Conservation (phyloP, 345 rosid species). For the Populus pruinosa region DNA sequence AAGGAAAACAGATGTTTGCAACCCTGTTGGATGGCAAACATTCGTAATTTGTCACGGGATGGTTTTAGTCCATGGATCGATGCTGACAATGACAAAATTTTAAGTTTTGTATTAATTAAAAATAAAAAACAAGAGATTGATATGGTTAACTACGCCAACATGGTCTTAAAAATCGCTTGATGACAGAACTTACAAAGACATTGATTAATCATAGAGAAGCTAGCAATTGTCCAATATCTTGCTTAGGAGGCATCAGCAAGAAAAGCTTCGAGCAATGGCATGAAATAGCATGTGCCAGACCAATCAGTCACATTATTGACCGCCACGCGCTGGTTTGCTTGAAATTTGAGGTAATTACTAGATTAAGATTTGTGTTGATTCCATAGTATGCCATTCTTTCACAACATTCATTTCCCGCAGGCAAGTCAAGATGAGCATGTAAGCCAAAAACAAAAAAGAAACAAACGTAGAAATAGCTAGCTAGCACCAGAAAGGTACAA, state of each 20-base stretch:
- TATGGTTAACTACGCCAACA: too few relatives aligned
- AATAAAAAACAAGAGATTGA: too few relatives aligned
- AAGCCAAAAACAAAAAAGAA: not conserved
- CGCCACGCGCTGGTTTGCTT: slow-evolving; percentile 31
- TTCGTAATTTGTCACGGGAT: too few relatives aligned
- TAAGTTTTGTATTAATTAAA: too few relatives aligned
- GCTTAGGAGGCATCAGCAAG: slow-evolving; percentile 32
- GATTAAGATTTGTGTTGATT: slow-evolving; percentile 40
- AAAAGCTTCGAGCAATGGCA: slow-evolving; percentile 60
- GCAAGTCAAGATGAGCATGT: not conserved
- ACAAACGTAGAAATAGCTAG: not conserved
- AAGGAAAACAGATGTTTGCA: too few relatives aligned
- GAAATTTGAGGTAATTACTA: slow-evolving; percentile 44
- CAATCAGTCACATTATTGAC: slow-evolving; percentile 19
- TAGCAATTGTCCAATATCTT: slow-evolving; percentile 59
- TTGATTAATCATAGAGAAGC: slow-evolving; percentile 32
- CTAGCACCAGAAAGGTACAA: not conserved
- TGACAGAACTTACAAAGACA: too few relatives aligned
- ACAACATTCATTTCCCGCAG: slow-evolving; percentile 41
- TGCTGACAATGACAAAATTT: too few relatives aligned
- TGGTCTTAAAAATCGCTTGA: too few relatives aligned
- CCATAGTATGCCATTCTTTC: slow-evolving; percentile 27
- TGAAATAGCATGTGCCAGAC: slow-evolving; percentile 59
- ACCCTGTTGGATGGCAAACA: too few relatives aligned
- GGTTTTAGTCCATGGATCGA: too few relatives aligned